Evolutionary conservation across 1,284 basidiomycete species (phyloP).

Genomic region (Ustilago trichophora): DNA sequence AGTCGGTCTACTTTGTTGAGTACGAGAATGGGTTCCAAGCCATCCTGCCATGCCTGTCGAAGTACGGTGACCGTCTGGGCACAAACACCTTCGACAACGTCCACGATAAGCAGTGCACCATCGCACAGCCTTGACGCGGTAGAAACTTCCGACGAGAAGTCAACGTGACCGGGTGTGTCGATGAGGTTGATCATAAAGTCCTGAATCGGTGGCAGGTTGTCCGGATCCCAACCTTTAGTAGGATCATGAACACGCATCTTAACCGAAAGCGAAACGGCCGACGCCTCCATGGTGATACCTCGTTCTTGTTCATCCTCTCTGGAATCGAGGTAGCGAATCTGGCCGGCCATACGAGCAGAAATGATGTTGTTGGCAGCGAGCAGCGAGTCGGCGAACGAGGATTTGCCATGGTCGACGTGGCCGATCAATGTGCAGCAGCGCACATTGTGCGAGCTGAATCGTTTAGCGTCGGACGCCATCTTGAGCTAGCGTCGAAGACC

Average conservation of each 20-base stretch:
- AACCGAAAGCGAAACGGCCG: conserved; percentile 73
- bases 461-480: conserved; percentile 41
- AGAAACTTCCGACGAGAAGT: conserved; percentile 96
- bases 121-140: conserved; percentile 92
- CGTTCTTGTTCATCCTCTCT: conserved; percentile 97
- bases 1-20: conserved; percentile 98
- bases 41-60: conserved; percentile 91
- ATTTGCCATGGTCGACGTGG: conserved; percentile 67
- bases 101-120: conserved; percentile 94
- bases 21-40: conserved; percentile 87
- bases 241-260: conserved; percentile 57
- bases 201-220: conserved; percentile 62
- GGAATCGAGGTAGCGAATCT: conserved; percentile 93
- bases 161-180: conserved; percentile 98
- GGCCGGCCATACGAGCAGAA: conserved; percentile 91
- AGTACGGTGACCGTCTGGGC: conserved; percentile 96
- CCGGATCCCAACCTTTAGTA: conserved; percentile 46
- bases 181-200: conserved; percentile 91
- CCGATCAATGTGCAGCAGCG: conserved; percentile 65
- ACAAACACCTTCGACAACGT: conserved; percentile 97
- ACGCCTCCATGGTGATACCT: conserved; percentile 99
- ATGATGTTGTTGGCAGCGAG: conserved; percentile 98
- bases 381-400: conserved; percentile 87
- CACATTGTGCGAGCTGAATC: conserved; percentile 60
- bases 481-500: background rate